These are phyloP conservation scores for Vanderwaltozyma yarrowii DNA, from an alignment of 805 yeast species.

Conservation along the genomic window DNA sequence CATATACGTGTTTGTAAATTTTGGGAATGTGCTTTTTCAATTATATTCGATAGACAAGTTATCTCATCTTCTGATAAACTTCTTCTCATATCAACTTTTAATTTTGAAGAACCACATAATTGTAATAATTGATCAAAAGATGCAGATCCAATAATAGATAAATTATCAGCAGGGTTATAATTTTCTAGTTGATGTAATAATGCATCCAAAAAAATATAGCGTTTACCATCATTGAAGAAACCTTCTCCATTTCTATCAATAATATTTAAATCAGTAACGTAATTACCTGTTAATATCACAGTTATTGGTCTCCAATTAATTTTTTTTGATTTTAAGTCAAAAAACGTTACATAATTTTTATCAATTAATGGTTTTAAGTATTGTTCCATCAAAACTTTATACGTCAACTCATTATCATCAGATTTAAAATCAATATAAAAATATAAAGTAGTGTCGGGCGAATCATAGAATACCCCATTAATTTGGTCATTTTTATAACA, in stretches of 20 bases:
- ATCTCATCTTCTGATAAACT: constrained; percentile 8
- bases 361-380: constrained; percentile 38
- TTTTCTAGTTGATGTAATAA: constrained; percentile 29
- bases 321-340: constrained; percentile 28
- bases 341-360: constrained; percentile 41
- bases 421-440: constrained; percentile 60
- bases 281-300: constrained; percentile 55
- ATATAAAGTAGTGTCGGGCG: constrained; percentile 42
- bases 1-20: constrained; percentile 53
- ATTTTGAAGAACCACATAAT: constrained; percentile 10
- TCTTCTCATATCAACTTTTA: constrained; percentile 5
- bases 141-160: constrained; percentile 33
- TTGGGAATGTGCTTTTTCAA: constrained; percentile 35
- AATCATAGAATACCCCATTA: constrained; percentile 35
- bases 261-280: constrained; percentile 30
- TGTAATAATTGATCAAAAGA: constrained; percentile 27
- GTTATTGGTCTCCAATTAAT: constrained; percentile 46
- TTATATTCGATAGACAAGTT: constrained; percentile 19
- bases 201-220: constrained; percentile 38
- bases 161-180: constrained; percentile 5
- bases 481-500: constrained; percentile 13
- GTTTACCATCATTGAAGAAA: constrained; percentile 7
- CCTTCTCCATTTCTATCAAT: constrained; percentile 2
- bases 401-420: constrained; percentile 32
- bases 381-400: constrained; percentile 34